Base-by-base conservation (phyloP, 139 green algal genomes). In the Pedinophyceae sp. region DNA sequence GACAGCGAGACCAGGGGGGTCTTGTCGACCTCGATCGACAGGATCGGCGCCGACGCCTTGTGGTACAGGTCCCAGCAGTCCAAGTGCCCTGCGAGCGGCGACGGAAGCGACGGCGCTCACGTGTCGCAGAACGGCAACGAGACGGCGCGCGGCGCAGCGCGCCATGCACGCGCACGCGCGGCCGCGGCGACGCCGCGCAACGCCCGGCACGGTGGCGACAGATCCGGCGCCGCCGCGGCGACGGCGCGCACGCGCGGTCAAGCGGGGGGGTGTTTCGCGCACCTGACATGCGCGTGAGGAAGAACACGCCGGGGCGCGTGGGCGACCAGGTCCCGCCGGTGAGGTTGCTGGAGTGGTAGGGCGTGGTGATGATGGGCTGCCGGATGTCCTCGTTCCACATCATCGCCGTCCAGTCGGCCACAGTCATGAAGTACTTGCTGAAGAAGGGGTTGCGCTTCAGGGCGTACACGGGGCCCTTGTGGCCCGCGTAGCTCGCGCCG, bases 331-430 rank as follows among this genome's bases (percentile, higher is more conserved):
- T 74, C 52, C 75, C 86, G 20, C 71, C 80, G 22, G 72, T 90
- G 52, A 94, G 59, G 63, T 93, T 84, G 23, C 62, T 67, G 48
- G 53, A 34, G 60, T 79, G 67, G 70, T 93, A 95, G 30, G 70
- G 76, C 46, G 79, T 87, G 52, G 74, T 82, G 27, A 95, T 79
- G 64, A 95, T 82, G 61, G 86, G 81, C 17, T 72, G 81, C 61
- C 75, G 75, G 50, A 94, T 59, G 71, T 95, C 87, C 59, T 95
- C 87, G 38, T 78, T 87, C 87, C 87, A 95, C 27, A 95, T 59
- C 2, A 85, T 68, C 30, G 79, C 77, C 0, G 81, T 88, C 87
- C 87, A 95, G 77, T 95, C 87, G 25, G 83, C 87, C 23, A 86
- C 71, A 30, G 67, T 79, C 25, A 95, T 58, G 66, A 95, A 94